phyloP scores from a whole-genome alignment of 768 basidiomycete species.

The Podaxis sp. region DNA sequence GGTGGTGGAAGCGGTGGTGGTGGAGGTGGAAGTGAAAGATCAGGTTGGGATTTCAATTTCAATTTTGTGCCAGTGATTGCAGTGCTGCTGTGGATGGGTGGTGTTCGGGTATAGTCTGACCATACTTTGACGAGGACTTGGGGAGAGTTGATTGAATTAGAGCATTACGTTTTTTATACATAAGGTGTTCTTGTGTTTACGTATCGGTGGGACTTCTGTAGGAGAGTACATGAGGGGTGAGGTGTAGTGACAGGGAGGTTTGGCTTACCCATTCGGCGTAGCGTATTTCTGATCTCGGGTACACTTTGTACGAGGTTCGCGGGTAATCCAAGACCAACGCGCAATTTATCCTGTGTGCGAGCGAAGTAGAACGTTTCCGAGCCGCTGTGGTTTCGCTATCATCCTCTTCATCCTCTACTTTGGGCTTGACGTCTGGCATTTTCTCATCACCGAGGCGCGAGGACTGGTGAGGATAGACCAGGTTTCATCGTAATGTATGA shows the following conservation, averaged over 20 bases:
- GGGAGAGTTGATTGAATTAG: constrained; percentile 42
- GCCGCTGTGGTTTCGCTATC: neutral
- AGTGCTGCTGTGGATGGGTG: constrained; percentile 20
- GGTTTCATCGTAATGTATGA: constrained; percentile 58
- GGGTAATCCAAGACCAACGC: constrained; percentile 71
- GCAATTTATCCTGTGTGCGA: constrained; percentile 63
- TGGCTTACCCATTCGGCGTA: constrained; percentile 51
- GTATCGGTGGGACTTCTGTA: constrained; percentile 51
- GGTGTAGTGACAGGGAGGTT: neutral
- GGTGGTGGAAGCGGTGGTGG: constrained; percentile 15
- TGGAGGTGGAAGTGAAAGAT: constrained; percentile 18
- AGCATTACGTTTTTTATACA: constrained; percentile 61
- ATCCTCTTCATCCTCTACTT: constrained; percentile 19
- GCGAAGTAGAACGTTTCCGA: constrained; percentile 11
- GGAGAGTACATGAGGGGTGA: neutral
- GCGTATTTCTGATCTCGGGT: constrained; percentile 43
- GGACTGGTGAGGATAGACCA: constrained; percentile 44
- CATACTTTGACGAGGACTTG: constrained; percentile 54
- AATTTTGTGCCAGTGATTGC: constrained; percentile 10
- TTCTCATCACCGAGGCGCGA: neutral
- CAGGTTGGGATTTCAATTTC: constrained; percentile 19
- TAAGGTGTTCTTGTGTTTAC: constrained; percentile 42
- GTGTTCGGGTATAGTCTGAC: constrained; percentile 27
- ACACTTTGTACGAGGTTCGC: constrained; percentile 72
- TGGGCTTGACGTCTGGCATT: constrained; percentile 4